Base-by-base conservation (phyloP, 257 asterid genomes). In the Primulina tabacum region DNA sequence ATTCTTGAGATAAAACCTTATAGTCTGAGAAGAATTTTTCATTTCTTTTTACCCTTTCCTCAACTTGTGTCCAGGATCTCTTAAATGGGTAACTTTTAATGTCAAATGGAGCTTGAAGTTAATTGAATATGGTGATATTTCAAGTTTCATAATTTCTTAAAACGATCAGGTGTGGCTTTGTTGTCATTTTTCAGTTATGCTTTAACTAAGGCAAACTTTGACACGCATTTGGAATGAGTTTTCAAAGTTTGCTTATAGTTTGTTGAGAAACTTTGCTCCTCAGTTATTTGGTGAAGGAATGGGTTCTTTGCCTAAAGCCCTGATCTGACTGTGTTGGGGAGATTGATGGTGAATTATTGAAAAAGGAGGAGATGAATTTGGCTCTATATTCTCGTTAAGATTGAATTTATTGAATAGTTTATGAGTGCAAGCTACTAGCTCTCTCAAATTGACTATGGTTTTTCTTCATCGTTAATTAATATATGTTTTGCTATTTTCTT, bases 371-470 rank as follows among this genome's bases (percentile, higher is more conserved):
- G 67, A 65, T 62, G 67, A 11, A 26, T 4, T 43, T 64, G 21
- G 71, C 29, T 71, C 57, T 68, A 34, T 60, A 74, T 52, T 58
- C 62, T 77, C 43, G 75, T 60, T 50, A 0, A 35, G 32, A 57
- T 72, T 50, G 64, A 21, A 60, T 71, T 56, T 63, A 57, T 59
- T 73, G 5, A 53, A 29, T 74, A 56, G 60, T 26, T 47, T 26
- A 64, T 38, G 20, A 62, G 72, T 66, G 57, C 17, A n/a, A 59
- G 64, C 50, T 65, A 10, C 69, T 71, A 62, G 74, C 40, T 71
- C 47, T 52, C 68, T 61, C 28, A 60, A 58, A 62, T 38, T 61
- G 40, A 40, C 35, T 75, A 21, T n/a, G 52, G 61, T 38, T 33
- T 32, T 10, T 11, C 43, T 55, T 53, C 70, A 37, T 26, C 65